These are phyloP conservation scores for Hura crepitans DNA, from an alignment of 441 rosid species.

Conservation along the genomic window DNA sequence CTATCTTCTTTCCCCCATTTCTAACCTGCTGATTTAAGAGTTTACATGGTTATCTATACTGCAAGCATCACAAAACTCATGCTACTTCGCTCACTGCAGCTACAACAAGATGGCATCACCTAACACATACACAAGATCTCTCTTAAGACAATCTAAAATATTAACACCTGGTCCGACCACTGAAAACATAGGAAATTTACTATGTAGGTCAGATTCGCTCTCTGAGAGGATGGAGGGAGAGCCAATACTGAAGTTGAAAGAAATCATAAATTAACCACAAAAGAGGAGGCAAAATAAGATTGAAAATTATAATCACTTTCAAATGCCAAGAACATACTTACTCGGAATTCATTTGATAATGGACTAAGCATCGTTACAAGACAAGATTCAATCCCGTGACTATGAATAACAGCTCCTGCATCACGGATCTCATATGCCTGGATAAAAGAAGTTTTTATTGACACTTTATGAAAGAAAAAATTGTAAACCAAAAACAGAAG, in stretches of 20 bases:
- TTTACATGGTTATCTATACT: not conserved
- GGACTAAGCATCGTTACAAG: conserved; percentile 91
- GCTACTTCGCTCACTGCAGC: not conserved
- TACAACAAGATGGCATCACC: not conserved
- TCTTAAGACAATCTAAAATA: not conserved
- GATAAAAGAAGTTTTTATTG: conserved; percentile 18
- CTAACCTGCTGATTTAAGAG: not conserved
- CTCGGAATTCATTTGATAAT: conserved; percentile 70
- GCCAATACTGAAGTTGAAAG: not conserved
- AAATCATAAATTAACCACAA: conserved; percentile 1
- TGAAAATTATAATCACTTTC: conserved; percentile 3
- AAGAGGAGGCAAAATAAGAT: not conserved
- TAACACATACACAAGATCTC: not conserved
- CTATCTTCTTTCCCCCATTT: not conserved
- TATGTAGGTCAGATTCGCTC: not conserved
- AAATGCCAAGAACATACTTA: conserved; percentile 32
- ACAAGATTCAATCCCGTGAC: conserved; percentile 95
- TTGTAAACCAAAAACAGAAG: conserved; percentile 9
- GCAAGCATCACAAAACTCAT: not conserved
- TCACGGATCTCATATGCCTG: conserved; percentile 82
- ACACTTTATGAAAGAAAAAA: conserved; percentile 21
- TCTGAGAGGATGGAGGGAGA: not conserved
- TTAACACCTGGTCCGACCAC: not conserved
- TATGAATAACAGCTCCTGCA: conserved; percentile 98
- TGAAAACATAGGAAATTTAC: not conserved